Percentiles rank a stretch among this genome's conserved stretches.
Conservation (phyloP, 208 protist genomes). For the Trypanosoma vivax region DNA sequence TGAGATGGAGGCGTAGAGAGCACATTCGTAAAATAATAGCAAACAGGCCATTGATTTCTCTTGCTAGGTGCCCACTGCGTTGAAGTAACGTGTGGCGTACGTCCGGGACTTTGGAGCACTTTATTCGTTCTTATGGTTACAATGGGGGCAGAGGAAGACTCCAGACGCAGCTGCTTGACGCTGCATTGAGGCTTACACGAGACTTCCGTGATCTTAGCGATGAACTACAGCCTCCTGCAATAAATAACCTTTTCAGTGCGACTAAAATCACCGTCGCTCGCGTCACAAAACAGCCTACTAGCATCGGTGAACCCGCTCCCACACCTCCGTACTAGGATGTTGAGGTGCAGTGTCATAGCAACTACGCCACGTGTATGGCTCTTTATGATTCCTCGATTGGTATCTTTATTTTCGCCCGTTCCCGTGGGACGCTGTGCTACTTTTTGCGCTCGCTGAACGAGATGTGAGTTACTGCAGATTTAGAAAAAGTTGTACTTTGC, state of each 20-base stretch:
- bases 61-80: too few species aligned
- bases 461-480: neutral
- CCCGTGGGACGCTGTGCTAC: neutral
- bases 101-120: too few species aligned
- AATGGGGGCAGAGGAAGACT: neutral
- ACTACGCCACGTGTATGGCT: neutral
- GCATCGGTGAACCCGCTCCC: neutral
- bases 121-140: constrained; percentile 8
- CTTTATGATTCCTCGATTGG: constrained; percentile 10
- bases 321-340: neutral
- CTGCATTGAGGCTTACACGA: constrained; percentile 5
- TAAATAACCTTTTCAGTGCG: neutral
- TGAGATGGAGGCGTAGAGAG: too few species aligned
- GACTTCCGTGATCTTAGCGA: constrained; percentile 4
- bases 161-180: constrained; percentile 7
- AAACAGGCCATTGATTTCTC: too few species aligned
- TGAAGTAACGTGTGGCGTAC: too few species aligned
- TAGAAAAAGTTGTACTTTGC: neutral
- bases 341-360: constrained; percentile 3
- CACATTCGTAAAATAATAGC: too few species aligned
- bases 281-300: neutral
- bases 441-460: constrained; percentile 7
- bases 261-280: neutral
- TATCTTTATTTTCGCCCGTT: constrained; percentile 5
- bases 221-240: neutral